Conservation (phyloP, 331 rosid species). For the Pyrus hybrid region DNA sequence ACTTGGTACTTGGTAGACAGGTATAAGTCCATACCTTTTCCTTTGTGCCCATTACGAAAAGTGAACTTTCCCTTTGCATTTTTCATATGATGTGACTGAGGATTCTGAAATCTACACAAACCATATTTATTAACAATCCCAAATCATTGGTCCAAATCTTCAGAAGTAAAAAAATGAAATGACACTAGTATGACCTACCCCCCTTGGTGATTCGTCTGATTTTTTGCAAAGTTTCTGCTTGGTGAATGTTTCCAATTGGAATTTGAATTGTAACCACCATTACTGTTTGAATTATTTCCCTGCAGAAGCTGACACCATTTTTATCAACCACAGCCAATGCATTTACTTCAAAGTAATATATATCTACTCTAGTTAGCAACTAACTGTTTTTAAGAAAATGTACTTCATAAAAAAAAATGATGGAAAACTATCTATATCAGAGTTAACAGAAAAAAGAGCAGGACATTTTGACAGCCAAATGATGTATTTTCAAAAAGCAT, state of each 20-base stretch:
- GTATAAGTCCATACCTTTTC: slow-evolving; percentile 52
- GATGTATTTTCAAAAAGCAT: not conserved
- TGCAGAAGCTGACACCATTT: slow-evolving; percentile 22
- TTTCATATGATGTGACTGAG: slow-evolving; percentile 44
- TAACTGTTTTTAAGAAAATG: not conserved
- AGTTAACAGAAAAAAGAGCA: not conserved
- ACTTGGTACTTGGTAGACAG: not conserved
- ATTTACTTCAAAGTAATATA: not conserved
- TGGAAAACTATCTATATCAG: not conserved
- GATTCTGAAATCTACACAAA: slow-evolving; percentile 59
- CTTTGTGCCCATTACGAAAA: slow-evolving; percentile 27
- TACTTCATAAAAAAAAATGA: not conserved
- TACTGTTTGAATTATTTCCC: slow-evolving; percentile 33
- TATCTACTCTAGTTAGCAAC: not conserved
- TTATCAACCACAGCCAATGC: not conserved
- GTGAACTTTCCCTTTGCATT: slow-evolving; percentile 36
- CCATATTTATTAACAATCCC: slow-evolving; percentile 12
- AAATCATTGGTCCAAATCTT: slow-evolving; percentile 11
- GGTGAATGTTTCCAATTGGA: slow-evolving; percentile 43
- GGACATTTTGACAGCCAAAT: not conserved
- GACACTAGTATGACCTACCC: slow-evolving; percentile 33
- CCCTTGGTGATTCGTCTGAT: slow-evolving; percentile 29
- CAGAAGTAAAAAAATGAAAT: slow-evolving; percentile 1
- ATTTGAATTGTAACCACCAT: slow-evolving; percentile 34
- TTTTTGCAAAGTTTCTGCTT: slow-evolving; percentile 38